Evolutionary conservation across 371 early-diverging fungal genomes (phyloP).

Genomic region (Rhizopus stolonifer): DNA sequence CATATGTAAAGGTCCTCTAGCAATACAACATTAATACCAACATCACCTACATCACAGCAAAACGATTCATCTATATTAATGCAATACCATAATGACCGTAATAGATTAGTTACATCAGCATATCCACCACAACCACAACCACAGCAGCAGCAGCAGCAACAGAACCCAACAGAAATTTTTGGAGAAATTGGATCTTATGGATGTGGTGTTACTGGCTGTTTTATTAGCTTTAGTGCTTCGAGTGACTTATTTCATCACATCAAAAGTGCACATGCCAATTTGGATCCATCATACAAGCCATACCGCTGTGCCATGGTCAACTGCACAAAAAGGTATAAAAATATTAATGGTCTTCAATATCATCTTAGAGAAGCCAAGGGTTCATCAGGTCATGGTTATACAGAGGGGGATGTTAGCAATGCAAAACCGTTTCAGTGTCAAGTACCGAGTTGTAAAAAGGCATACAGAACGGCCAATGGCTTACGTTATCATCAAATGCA

Average conservation of each 20-base stretch:
- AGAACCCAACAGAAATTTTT: conserved; percentile 11
- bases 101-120: not conserved
- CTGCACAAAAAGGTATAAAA: conserved; percentile 92
- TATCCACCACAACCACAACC: not conserved
- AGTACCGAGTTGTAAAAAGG: conserved; percentile 46
- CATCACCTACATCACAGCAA: conserved; percentile 9
- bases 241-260: conserved; percentile 68
- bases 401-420: conserved; percentile 8
- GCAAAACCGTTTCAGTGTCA: conserved; percentile 41
- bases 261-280: conserved; percentile 59
- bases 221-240: conserved; percentile 57
- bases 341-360: conserved; percentile 94
- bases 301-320: conserved; percentile 80
- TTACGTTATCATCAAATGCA: conserved; percentile 45
- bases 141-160: conserved; percentile 11
- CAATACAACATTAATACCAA: conserved; percentile 1
- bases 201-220: conserved; percentile 64
- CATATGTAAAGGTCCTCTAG: conserved; percentile 5
- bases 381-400: conserved; percentile 47
- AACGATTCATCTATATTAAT: conserved; percentile 14
- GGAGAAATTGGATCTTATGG: conserved; percentile 61
- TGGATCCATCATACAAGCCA: conserved; percentile 51
- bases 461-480: conserved; percentile 44
- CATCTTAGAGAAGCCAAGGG: conserved; percentile 82
- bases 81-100: conserved; percentile 11